Evolutionary conservation across 371 early-diverging fungal genomes (phyloP).

Genomic region (Caulochytrium protostelioides): DNA sequence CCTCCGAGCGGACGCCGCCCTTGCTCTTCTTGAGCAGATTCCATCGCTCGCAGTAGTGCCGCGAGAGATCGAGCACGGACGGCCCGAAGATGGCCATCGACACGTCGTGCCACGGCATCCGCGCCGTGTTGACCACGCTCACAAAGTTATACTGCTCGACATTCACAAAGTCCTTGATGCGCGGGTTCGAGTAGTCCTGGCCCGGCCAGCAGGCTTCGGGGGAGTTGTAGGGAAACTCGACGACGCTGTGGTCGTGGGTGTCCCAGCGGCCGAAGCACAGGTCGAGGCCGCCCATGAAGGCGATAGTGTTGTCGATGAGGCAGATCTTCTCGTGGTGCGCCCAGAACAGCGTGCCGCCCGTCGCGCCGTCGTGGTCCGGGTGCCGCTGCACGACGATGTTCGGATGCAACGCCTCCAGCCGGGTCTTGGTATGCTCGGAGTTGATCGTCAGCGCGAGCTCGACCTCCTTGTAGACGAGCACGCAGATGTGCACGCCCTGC

Average conservation of each 20-base stretch:
- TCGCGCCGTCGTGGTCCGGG: conserved; percentile 44
- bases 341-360: conserved; percentile 56
- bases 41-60: conserved; percentile 84
- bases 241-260: conserved; percentile 49
- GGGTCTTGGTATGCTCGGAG: conserved; percentile 58
- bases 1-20: conserved; percentile 28
- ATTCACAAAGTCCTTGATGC: conserved; percentile 64
- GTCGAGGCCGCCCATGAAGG: conserved; percentile 80
- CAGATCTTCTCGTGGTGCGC: conserved; percentile 79
- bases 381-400: conserved; percentile 48
- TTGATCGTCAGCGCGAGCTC: conserved; percentile 52
- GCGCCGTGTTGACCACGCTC: conserved; percentile 15
- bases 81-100: conserved; percentile 48
- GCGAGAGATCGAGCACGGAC: conserved; percentile 57
- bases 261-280: conserved; percentile 82
- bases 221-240: conserved; percentile 48
- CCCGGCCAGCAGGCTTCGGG: conserved; percentile 11
- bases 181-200: conserved; percentile 81
- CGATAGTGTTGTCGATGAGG: conserved; percentile 57
- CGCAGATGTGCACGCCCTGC: conserved; percentile 71
- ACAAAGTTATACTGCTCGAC: conserved; percentile 22
- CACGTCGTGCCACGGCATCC: conserved; percentile 96
- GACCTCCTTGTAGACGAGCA: conserved; percentile 77
- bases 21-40: conserved; percentile 57
- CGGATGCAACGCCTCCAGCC: conserved; percentile 49